Evolutionary conservation across 2,329 filamentous ascomycete genomes (phyloP).

Genomic region (Arthrobotrys pseudoclavata): DNA sequence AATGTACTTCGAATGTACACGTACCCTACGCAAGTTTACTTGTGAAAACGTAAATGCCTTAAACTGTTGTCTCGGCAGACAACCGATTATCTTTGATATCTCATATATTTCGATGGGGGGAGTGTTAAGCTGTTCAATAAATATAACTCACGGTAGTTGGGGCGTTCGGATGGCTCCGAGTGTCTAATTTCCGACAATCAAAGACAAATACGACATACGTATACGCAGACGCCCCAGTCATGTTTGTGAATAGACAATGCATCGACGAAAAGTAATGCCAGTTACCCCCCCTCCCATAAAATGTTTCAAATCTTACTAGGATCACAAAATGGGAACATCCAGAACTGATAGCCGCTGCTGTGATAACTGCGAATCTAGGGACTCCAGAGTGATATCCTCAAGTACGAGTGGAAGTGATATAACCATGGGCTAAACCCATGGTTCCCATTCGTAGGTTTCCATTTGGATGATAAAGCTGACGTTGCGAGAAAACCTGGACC

Average conservation of each 20-base stretch:
- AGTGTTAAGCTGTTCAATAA: neutral
- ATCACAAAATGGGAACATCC: slow-evolving; percentile 12
- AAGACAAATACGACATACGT: neutral
- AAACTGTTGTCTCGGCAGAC: neutral
- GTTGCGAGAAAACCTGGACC: neutral
- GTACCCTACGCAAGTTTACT: neutral
- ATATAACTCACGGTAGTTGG: slow-evolving; percentile 23
- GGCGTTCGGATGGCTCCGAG: neutral
- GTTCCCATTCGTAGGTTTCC: neutral
- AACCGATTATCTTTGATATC: neutral
- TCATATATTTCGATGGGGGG: neutral
- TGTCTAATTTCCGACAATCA: neutral
- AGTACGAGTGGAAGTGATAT: no score
- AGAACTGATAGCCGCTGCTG: no score
- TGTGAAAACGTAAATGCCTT: neutral
- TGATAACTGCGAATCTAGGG: no score
- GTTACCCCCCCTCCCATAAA: neutral
- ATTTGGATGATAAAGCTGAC: neutral
- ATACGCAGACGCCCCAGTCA: neutral
- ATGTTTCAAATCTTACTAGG: slow-evolving; percentile 12
- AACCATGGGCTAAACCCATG: no score
- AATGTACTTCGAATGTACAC: slow-evolving; percentile 9
- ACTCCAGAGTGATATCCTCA: no score
- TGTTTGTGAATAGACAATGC: neutral
- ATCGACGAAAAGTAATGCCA: slow-evolving; percentile 3